Conservation (phyloP, 2,329 filamentous ascomycete genomes). For the Colletotrichum aenigma region DNA sequence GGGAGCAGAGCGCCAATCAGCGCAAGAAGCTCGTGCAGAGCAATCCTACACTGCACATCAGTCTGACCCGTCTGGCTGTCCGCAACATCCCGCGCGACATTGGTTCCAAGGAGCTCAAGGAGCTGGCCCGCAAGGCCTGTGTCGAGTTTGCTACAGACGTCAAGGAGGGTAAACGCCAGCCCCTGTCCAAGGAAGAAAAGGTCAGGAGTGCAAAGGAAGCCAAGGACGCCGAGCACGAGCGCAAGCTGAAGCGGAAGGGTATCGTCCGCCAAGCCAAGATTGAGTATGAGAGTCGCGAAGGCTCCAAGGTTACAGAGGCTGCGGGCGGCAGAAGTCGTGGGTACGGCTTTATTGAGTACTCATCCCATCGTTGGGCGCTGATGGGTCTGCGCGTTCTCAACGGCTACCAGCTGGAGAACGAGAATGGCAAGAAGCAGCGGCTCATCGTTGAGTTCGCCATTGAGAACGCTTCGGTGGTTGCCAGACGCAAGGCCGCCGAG, state of each 20-base stretch:
- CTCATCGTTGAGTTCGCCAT: constrained; percentile 97
- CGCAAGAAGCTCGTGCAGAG: constrained; percentile 88
- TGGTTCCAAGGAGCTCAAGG: constrained; percentile 86
- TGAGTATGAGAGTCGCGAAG: constrained; percentile 87
- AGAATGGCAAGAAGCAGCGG: constrained; percentile 80
- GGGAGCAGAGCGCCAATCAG: constrained; percentile 85
- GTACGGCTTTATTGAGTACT: constrained; percentile 98
- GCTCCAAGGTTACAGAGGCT: constrained; percentile 80
- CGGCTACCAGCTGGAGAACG: constrained; percentile 66
- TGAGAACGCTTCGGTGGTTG: constrained; percentile 96
- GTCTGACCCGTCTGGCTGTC: constrained; percentile 86
- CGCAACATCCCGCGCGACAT: constrained; percentile 89
- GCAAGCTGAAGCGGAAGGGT: constrained; percentile 81
- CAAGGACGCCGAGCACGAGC: constrained; percentile 77
- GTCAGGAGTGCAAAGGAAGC: constrained; percentile 80
- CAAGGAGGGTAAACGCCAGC: constrained; percentile 75
- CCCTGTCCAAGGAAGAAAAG: constrained; percentile 89
- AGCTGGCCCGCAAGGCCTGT: constrained; percentile 87
- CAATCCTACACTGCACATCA: constrained; percentile 89
- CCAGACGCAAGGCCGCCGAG: constrained; percentile 60
- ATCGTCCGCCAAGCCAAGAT: constrained; percentile 95
- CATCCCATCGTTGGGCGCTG: constrained; percentile 88
- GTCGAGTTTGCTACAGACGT: constrained; percentile 94
- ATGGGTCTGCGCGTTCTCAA: constrained; percentile 97
- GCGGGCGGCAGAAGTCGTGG: constrained; percentile 84